Evolutionary conservation across 345 rosid species (phyloP), one percentile per base, ranked within the genome.

Genomic region (Boechera divaricarpa): DNA sequence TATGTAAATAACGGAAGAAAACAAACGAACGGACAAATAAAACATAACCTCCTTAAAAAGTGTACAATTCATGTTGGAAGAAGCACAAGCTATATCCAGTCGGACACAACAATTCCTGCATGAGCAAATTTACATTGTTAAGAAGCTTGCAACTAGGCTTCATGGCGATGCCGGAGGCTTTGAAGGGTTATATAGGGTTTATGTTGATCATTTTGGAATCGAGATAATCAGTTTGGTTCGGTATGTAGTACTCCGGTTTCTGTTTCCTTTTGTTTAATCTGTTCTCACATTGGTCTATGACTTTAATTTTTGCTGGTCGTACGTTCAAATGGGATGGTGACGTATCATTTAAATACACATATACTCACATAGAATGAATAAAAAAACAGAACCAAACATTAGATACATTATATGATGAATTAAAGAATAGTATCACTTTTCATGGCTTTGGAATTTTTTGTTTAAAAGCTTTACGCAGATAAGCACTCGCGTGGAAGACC

Each of bases 401-500:
- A 16, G 62, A 41, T 54, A 63, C 3, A 3, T 42, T 41, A 54
- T 12, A 44, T 4, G 64, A 64, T 55, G 65, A 74, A 74, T 44
- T 3, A 74, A 74, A 42, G 47, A 74, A 74, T 63, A 32, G 4
- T 61, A 26, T 38, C 36, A 3, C 0, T 10, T 45, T 41, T 5
- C 8, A 18, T 9, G 26, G 74, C 33, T 11, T 57, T 7, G 16
- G 29, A 52, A 54, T 28, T 7, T 42, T 41, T 63, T 21, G 45
- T 51, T 60, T n/a, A 61, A 36, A 72, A 49, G 61, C 60, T 31
- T 33, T 54, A 73, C 47, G 64, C 70, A 63, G 79, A 67, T 63
- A 69, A 6, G 70, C 84, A 83, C 63, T 83, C 86, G n/a, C 0
- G 31, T 66, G 82, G 86, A 18, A 80, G 70, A 52, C 86, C 84